A percentile compares a stretch with the other conserved stretches of the same genome.
Conservation (phyloP, 331 rosid species). For the Acacia concinna region DNA sequence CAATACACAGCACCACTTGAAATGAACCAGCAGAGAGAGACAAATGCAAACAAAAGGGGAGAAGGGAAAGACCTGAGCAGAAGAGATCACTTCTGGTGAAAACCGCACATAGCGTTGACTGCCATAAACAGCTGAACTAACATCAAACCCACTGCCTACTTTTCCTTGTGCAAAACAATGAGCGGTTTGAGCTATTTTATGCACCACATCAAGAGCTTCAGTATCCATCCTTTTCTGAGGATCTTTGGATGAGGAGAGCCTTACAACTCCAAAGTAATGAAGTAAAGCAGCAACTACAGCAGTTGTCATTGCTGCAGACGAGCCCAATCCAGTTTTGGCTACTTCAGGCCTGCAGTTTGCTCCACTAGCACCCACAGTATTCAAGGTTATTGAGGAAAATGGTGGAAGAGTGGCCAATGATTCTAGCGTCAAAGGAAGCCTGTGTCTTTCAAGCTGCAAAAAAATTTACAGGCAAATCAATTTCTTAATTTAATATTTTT, state of each 20-base stretch:
- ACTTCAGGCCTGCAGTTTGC: constrained; percentile 83
- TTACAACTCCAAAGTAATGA: constrained; percentile 78
- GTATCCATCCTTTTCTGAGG: constrained; percentile 43
- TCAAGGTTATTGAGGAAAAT: constrained; percentile 81
- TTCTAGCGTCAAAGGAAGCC: constrained; percentile 82
- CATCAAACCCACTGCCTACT: constrained; percentile 99
- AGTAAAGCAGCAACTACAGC: constrained; percentile 95
- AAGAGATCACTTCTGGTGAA: constrained; percentile 90
- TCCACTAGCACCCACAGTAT: constrained; percentile 60
- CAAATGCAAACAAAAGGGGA: not conserved
- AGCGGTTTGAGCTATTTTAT: constrained; percentile 91
- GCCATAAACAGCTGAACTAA: constrained; percentile 96
- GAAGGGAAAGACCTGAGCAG: constrained; percentile 66
- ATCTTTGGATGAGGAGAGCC: constrained; percentile 53
- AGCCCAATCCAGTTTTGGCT: constrained; percentile 98
- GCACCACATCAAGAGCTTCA: constrained; percentile 72
- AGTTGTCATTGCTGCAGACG: constrained; percentile 98
- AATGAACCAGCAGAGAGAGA: not conserved
- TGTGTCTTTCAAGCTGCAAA: constrained; percentile 74
- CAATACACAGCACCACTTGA: not conserved
- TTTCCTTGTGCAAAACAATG: constrained; percentile 97
- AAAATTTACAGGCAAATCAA: constrained; percentile 17
- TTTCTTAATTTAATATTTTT: constrained; percentile 5
- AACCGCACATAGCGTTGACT: constrained; percentile 98
- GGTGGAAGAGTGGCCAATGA: constrained; percentile 83